These are phyloP conservation scores for Xerocomus brunneocitrinus DNA, from an alignment of 768 basidiomycete species.

Conservation along the genomic window DNA sequence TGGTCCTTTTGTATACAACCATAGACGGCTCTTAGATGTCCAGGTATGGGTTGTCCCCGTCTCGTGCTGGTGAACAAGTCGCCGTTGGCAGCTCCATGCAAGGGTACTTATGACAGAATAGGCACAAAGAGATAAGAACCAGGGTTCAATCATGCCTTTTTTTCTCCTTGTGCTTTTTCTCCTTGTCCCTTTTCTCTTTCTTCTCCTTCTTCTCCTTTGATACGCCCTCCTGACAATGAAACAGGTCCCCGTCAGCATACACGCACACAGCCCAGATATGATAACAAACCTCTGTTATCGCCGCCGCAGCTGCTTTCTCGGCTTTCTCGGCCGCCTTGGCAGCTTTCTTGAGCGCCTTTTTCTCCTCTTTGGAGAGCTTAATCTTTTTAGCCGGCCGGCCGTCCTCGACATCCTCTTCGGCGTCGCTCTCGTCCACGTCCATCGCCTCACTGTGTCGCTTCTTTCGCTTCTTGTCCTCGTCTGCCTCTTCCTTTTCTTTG, in stretches of 20 bases:
- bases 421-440: constrained; percentile 58
- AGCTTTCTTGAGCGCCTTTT: constrained; percentile 78
- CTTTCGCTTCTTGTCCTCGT: constrained; percentile 43
- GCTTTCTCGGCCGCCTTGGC: constrained; percentile 61
- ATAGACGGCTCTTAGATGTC: not conserved
- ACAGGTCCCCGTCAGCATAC: not conserved
- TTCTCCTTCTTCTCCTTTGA: constrained; percentile 37
- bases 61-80: no score
- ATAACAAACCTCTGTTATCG: constrained; percentile 32
- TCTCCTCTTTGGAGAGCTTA: constrained; percentile 80
- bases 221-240: constrained; percentile 26
- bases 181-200: constrained; percentile 36
- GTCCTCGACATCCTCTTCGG: constrained; percentile 31
- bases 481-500: not conserved
- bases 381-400: constrained; percentile 57
- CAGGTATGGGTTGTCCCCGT: no score
- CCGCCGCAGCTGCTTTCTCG: constrained; percentile 28
- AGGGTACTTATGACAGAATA: not conserved
- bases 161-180: constrained; percentile 47
- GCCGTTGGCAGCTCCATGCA: not conserved
- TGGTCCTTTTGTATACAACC: not conserved
- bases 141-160: constrained; percentile 31
- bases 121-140: not conserved
- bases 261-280: not conserved
- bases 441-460: constrained; percentile 66